Evolutionary conservation across 202 grass and related monocot genomes (phyloP).

Genomic region (Zoysia matrella): DNA sequence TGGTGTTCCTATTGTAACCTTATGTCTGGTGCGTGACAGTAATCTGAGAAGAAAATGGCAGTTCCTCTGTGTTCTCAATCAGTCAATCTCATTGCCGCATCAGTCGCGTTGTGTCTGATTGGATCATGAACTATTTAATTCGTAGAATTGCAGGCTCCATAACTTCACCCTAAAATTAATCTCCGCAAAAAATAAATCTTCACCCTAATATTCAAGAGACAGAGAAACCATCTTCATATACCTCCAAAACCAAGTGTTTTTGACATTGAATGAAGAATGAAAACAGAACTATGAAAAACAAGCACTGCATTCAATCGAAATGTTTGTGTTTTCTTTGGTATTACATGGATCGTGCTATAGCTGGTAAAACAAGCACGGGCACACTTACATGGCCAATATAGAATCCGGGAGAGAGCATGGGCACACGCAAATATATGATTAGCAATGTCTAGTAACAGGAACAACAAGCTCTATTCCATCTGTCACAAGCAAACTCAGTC

Average conservation of each 20-base stretch:
- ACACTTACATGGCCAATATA: conserved; percentile 30
- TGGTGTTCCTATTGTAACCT: not conserved
- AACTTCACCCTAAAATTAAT: no score
- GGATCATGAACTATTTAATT: no score
- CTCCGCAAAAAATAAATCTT: no score
- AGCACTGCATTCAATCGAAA: conserved; percentile 9
- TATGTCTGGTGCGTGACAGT: not conserved
- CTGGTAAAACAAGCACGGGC: conserved; percentile 31
- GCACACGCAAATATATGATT: conserved; percentile 32
- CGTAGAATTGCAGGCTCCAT: no score
- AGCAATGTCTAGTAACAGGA: conserved; percentile 43
- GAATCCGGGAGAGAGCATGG: conserved; percentile 12
- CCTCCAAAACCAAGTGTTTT: not conserved
- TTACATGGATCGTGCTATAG: not conserved
- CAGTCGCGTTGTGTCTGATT: not conserved
- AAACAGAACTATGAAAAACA: not conserved
- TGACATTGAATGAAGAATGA: not conserved
- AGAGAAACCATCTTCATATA: not conserved
- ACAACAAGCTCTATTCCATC: conserved; percentile 40
- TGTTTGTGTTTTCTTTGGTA: conserved; percentile 12
- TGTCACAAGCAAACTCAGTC: conserved; percentile 13
- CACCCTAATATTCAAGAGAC: not conserved
- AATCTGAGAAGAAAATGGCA: conserved; percentile 15
- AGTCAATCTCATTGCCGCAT: not conserved
- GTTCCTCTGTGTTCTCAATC: not conserved